Conservation (phyloP, 2,329 filamentous ascomycete genomes). For the Ascochyta fabae region DNA sequence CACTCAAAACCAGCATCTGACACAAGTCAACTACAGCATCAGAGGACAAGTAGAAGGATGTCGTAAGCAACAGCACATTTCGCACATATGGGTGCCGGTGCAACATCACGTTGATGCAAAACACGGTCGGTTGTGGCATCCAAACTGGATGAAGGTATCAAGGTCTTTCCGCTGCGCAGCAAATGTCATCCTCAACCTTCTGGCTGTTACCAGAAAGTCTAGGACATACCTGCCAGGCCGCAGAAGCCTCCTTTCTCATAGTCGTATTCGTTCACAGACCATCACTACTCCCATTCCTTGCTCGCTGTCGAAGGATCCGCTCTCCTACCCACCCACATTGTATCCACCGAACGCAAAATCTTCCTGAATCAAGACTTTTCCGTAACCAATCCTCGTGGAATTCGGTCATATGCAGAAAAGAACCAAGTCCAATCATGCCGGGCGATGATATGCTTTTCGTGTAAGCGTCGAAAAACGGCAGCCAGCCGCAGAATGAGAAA, state of each 20-base stretch:
- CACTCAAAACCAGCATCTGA: not conserved
- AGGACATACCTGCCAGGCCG: slow-evolving; percentile 22
- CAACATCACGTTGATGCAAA: not conserved
- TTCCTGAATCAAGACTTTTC: slow-evolving; percentile 45
- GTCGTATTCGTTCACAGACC: slow-evolving; percentile 34
- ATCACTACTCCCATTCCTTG: slow-evolving; percentile 42
- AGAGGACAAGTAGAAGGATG: too few species aligned
- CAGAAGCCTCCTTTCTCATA: slow-evolving; percentile 33
- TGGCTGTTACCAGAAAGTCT: slow-evolving; percentile 8
- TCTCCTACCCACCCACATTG: slow-evolving; percentile 42
- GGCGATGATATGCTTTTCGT: slow-evolving; percentile 48
- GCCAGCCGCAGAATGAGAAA: slow-evolving; percentile 49
- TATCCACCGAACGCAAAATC: slow-evolving; percentile 44
- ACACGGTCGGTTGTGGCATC: slow-evolving; percentile 25
- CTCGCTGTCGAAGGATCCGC: slow-evolving; percentile 41
- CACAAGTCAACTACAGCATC: not conserved
- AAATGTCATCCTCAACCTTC: slow-evolving; percentile 16
- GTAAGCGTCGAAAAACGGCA: slow-evolving; percentile 47
- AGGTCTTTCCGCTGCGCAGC: slow-evolving; percentile 27
- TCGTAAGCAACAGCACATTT: too few species aligned
- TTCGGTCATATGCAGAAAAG: slow-evolving; percentile 43
- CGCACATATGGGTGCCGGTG: not conserved
- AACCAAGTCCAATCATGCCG: slow-evolving; percentile 46
- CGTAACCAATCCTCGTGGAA: slow-evolving; percentile 45
- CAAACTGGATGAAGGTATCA: slow-evolving; percentile 27